These are phyloP conservation scores for Trametes hirsuta DNA, from an alignment of 1,284 basidiomycete genomes.

Conservation along the genomic window DNA sequence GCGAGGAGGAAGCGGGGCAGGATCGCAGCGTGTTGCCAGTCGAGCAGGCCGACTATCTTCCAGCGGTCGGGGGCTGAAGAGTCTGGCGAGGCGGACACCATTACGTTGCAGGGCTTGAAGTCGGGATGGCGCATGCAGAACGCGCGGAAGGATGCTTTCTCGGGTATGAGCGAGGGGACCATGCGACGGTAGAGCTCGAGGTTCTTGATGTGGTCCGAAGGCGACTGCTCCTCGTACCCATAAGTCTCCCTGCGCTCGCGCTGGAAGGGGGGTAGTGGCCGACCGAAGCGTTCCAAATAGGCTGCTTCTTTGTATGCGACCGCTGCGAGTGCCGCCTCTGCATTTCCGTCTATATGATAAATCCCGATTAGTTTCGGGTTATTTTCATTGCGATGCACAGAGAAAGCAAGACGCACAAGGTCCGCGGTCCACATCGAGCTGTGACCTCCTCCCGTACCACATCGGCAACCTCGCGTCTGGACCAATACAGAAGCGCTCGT, in stretches of 20 bases:
- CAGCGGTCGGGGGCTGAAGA: background rate
- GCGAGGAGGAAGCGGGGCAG: constrained; percentile 50
- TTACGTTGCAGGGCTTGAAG: constrained; percentile 42
- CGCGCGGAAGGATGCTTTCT: constrained; percentile 31
- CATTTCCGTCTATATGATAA: constrained; percentile 43
- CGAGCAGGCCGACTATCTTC: constrained; percentile 41
- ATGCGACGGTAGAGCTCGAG: constrained; percentile 40
- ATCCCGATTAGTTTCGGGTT: background rate
- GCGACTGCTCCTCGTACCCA: constrained; percentile 52
- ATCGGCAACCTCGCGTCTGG: constrained; percentile 47
- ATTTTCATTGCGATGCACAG: background rate
- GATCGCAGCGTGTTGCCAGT: constrained; percentile 52
- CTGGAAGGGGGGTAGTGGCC: constrained; percentile 50
- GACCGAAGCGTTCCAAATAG: constrained; percentile 52
- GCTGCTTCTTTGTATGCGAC: constrained; percentile 53
- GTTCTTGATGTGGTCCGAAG: constrained; percentile 44
- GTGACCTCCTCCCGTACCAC: constrained; percentile 52
- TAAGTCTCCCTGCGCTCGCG: constrained; percentile 48
- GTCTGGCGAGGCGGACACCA: constrained; percentile 29
- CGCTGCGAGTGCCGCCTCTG: constrained; percentile 48
- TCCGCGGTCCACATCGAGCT: constrained; percentile 51
- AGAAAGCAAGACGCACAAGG: constrained; percentile 45
- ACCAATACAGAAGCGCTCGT: constrained; percentile 46
- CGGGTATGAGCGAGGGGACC: constrained; percentile 42
- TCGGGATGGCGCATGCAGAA: constrained; percentile 45